Base-by-base conservation (phyloP, 345 rosid species). In the Citrus inodora region DNA sequence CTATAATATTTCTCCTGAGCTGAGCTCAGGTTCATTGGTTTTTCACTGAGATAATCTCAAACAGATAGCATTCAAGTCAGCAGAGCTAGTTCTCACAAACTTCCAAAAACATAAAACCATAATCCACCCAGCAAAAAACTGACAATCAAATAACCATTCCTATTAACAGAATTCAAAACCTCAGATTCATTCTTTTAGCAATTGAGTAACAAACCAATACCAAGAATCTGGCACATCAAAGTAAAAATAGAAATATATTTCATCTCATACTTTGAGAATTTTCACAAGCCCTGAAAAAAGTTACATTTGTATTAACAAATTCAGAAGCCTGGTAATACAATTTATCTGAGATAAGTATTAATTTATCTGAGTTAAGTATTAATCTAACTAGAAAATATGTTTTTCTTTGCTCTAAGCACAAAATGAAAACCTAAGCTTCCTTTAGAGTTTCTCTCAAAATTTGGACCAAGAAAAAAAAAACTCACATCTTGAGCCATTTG, bases 401-500 rank as follows among this genome's bases (percentile, higher is more conserved):
- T 35, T 38, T 73, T 61, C 37, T 7, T 1, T 37, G 28, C 55
- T 40, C 71, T 38, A 27, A 8, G 35, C 9, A 51, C 21, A 51
- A 22, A 48, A 5, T 30, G 35, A 53, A 51, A 53, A 53, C 28
- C 42, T 30, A 71, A 1, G 63, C 33, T 56, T 30, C 64, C 67
- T 37, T 70, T 24, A 17, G 60, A 9, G 35, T 56, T 55, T 70
- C 21, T 55, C 42, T 16, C 24, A 48, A 58, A 21, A 61, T 7
- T 19, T 22, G 40, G 42, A 24, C 9, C 9, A 55, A 55, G 35
- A 80, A 66, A 61, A 55, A 48, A 79, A 73, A 55, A 67, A 68
- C 92, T 78, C 81, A 97, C 99, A 48, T 97, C 99, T 79, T 89
- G 98, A 80, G 98, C 98, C 85, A 97, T 90, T 86, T 97, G 99